Conservation (phyloP, 768 basidiomycete species). For the Cystofilobasidium capitatum region DNA sequence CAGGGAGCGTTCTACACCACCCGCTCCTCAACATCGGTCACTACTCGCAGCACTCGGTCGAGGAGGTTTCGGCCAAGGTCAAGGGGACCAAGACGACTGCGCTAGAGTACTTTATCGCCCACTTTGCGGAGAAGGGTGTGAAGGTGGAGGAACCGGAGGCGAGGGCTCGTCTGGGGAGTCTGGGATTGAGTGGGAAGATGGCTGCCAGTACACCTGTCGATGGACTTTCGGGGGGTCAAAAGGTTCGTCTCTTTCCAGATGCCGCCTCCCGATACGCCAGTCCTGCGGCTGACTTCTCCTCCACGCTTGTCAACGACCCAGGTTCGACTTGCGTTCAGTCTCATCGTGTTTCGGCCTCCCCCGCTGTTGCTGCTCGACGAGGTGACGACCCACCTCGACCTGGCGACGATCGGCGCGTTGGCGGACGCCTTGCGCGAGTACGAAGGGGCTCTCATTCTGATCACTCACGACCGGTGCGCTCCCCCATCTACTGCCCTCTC, state of each 20-base stretch:
- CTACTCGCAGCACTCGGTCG: slow-evolving; percentile 56
- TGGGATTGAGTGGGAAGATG: slow-evolving; percentile 44
- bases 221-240: slow-evolving; percentile 52
- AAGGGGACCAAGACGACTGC: slow-evolving; percentile 35
- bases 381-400: slow-evolving; percentile 61
- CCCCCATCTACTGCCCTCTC: no score
- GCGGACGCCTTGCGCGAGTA: slow-evolving; percentile 48
- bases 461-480: slow-evolving; percentile 53
- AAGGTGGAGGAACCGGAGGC: slow-evolving; percentile 42
- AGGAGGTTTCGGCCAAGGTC: slow-evolving; percentile 43
- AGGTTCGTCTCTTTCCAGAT: slow-evolving; percentile 34
- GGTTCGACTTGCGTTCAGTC: slow-evolving; percentile 54
- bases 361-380: slow-evolving; percentile 50
- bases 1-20: slow-evolving; percentile 49
- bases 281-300: not conserved
- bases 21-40: slow-evolving; percentile 51
- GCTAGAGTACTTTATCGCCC: slow-evolving; percentile 34
- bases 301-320: slow-evolving; percentile 32
- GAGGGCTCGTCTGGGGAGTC: slow-evolving; percentile 43
- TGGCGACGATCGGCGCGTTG: slow-evolving; percentile 52
- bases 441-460: slow-evolving; percentile 52
- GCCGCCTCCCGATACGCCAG: not conserved
- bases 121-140: slow-evolving; percentile 28
- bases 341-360: slow-evolving; percentile 50
- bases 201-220: slow-evolving; percentile 45